phyloP scores from a whole-genome alignment of 2,329 filamentous ascomycete species.

The Leptodontidium sp. region DNA sequence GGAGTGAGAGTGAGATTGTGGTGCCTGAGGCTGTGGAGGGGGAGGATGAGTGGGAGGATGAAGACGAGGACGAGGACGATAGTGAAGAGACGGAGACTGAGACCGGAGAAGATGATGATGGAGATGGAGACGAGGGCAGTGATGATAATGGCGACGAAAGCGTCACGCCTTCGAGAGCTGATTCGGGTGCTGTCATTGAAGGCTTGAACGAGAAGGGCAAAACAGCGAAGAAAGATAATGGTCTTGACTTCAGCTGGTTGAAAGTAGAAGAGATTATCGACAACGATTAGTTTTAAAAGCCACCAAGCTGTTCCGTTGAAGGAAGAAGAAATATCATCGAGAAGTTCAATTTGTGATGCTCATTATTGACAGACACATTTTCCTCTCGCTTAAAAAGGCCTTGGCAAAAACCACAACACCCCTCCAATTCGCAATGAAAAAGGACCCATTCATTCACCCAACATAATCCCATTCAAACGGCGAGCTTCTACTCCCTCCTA shows the following conservation, averaged over 20 bases:
- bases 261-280: conserved; percentile 7
- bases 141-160: neutral
- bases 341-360: neutral
- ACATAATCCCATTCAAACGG: too few relatives aligned
- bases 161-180: neutral
- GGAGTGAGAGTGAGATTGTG: conserved; percentile 15
- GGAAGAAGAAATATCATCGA: neutral
- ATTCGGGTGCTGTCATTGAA: neutral
- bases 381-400: too few relatives aligned
- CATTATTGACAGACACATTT: neutral
- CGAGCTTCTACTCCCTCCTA: too few relatives aligned
- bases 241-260: conserved; percentile 9
- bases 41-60: neutral
- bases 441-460: too few relatives aligned
- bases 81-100: neutral
- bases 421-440: too few relatives aligned
- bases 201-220: neutral
- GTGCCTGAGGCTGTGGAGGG: neutral
- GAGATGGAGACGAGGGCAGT: neutral
- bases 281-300: neutral
- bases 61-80: neutral
- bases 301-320: neutral
- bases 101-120: neutral
- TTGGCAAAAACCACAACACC: too few relatives aligned
- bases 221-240: neutral